Conservation (phyloP, 495 filamentous ascomycete genomes). For the Articulospora tetracladia region DNA sequence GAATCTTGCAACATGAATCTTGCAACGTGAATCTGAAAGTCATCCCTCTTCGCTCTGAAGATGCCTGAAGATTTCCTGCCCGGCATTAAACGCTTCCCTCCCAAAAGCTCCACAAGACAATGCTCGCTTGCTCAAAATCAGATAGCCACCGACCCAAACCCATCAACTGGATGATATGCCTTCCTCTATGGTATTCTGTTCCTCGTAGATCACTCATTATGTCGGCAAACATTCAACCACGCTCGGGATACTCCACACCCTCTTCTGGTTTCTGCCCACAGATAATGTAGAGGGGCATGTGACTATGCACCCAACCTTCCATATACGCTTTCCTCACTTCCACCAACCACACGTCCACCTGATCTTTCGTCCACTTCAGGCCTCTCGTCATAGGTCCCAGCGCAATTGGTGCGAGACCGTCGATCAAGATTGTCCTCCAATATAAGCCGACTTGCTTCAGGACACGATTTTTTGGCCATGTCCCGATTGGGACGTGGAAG, state of each 20-base stretch:
- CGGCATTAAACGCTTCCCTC: too few relatives aligned
- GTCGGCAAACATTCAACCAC: neutral
- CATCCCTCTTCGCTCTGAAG: too few relatives aligned
- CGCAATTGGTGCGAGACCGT: conserved; percentile 60
- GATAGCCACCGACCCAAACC: too few relatives aligned
- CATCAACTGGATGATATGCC: too few relatives aligned
- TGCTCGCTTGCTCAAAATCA: too few relatives aligned
- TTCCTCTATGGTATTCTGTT: too few relatives aligned
- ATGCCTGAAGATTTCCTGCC: too few relatives aligned
- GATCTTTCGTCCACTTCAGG: conserved; percentile 39
- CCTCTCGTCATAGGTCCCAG: conserved; percentile 58
- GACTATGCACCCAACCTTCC: conserved; percentile 37
- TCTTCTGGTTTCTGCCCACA: conserved; percentile 40
- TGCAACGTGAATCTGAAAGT: too few relatives aligned
- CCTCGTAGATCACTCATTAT: too few relatives aligned
- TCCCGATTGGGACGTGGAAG: conserved; percentile 63
- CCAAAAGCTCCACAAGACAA: too few relatives aligned
- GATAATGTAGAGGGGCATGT: conserved; percentile 49
- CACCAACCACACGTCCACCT: conserved; percentile 43
- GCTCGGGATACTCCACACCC: neutral
- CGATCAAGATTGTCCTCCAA: conserved; percentile 52
- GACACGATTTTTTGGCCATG: conserved; percentile 60
- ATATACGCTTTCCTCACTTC: conserved; percentile 43
- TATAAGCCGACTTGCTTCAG: conserved; percentile 60
- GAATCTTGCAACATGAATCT: too few relatives aligned